Evolutionary conservation across 805 yeast species (phyloP).

Genomic region (Lipomyces starkeyi): DNA sequence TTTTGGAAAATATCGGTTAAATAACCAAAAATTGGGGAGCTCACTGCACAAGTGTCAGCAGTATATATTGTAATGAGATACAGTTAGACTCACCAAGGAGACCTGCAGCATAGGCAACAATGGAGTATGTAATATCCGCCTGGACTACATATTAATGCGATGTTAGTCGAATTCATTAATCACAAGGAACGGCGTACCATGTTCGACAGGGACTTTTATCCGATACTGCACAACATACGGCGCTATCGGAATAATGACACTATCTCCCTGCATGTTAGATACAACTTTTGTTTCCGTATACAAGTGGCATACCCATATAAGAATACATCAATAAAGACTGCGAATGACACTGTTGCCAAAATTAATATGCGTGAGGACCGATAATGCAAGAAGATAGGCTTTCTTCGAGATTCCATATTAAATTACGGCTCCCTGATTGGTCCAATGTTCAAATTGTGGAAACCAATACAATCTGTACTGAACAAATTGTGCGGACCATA

Average conservation of each 20-base stretch:
- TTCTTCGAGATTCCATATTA: neutral
- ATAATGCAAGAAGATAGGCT: neutral
- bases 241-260: conserved; percentile 45
- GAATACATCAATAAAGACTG: conserved; percentile 46
- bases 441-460: too few species aligned
- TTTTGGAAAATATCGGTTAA: conserved; percentile 41
- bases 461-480: too few species aligned
- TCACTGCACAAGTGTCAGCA: conserved; percentile 12
- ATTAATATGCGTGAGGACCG: conserved; percentile 29
- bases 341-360: conserved; percentile 43
- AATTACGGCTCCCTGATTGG: neutral
- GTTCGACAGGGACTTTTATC: conserved; percentile 40
- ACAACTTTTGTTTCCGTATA: neutral
- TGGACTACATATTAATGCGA: conserved; percentile 37
- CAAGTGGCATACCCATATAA: conserved; percentile 39
- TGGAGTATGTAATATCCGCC: conserved; percentile 40
- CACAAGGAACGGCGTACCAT: conserved; percentile 7
- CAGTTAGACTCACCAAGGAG: conserved; percentile 39
- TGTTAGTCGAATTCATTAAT: neutral
- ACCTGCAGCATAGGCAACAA: conserved; percentile 46
- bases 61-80: neutral
- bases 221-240: conserved; percentile 45
- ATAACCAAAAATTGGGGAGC: conserved; percentile 43
- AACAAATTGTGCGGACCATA: too few species aligned
- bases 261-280: neutral